Conservation (phyloP, 495 filamentous ascomycete species). For the Penicillium subrubescens region DNA sequence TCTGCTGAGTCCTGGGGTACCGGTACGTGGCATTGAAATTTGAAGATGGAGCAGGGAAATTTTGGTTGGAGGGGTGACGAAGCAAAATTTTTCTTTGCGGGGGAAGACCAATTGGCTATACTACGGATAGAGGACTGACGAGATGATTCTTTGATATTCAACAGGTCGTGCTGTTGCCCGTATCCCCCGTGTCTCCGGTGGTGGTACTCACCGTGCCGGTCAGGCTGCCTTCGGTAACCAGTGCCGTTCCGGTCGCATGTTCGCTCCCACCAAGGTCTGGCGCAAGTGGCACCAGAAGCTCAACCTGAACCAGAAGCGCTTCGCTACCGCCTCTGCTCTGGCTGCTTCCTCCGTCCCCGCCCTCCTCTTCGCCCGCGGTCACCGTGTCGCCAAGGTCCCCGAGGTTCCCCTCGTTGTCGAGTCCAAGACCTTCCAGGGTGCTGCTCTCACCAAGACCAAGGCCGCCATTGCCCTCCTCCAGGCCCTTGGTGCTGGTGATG, state of each 20-base stretch:
- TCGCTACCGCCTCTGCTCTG: slow-evolving; percentile 94
- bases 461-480: slow-evolving; percentile 83
- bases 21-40: slow-evolving; percentile 64
- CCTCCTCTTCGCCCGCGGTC: slow-evolving; percentile 93
- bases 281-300: slow-evolving; percentile 99
- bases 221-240: slow-evolving; percentile 99
- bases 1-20: slow-evolving; percentile 99
- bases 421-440: slow-evolving; percentile 78
- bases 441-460: slow-evolving; percentile 82
- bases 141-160: slow-evolving; percentile 10
- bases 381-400: slow-evolving; percentile 87
- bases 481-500: slow-evolving; percentile 84
- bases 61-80: slow-evolving; percentile 10
- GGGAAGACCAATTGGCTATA: slow-evolving; percentile 4
- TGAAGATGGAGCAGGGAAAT: slow-evolving; percentile 18
- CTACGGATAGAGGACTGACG: slow-evolving; percentile 27
- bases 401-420: slow-evolving; percentile 97
- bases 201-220: slow-evolving; percentile 99
- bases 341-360: slow-evolving; percentile 93
- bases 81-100: slow-evolving; percentile 11
- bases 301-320: slow-evolving; percentile 96
- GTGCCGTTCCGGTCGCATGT: slow-evolving; percentile 99
- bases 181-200: slow-evolving; percentile 99
- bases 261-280: slow-evolving; percentile 99
- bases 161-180: slow-evolving; percentile 97